Conservation (phyloP, 768 basidiomycete species). For the Tricholomella constricta region DNA sequence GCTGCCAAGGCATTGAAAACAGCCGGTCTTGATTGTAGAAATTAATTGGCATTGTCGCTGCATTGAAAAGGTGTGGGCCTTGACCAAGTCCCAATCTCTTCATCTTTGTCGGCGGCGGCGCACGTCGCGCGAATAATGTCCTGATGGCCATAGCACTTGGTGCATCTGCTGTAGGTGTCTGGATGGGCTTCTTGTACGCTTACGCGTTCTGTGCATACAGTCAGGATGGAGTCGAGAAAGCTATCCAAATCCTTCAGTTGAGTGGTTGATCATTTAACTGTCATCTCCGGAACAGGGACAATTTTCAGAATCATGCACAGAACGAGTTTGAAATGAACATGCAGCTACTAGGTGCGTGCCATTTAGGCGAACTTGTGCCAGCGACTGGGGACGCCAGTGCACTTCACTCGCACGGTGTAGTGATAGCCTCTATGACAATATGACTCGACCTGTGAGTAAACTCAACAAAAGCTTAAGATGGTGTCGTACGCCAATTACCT, state of each 20-base stretch:
- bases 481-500: no score
- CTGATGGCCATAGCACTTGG: conserved; percentile 81
- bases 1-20: conserved; percentile 48
- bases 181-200: conserved; percentile 83
- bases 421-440: conserved; percentile 33
- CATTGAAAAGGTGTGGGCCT: conserved; percentile 54
- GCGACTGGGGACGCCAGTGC: conserved; percentile 79
- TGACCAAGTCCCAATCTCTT: conserved; percentile 70
- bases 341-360: conserved; percentile 83
- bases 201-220: conserved; percentile 91
- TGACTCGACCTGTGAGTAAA: conserved; percentile 32
- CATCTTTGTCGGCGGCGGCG: conserved; percentile 76
- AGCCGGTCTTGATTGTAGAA: conserved; percentile 72
- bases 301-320: conserved; percentile 36
- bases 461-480: no score
- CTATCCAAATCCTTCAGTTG: conserved; percentile 74
- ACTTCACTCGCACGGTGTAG: conserved; percentile 28
- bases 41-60: conserved; percentile 64
- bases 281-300: not conserved
- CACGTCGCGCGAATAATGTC: conserved; percentile 79
- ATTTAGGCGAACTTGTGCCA: conserved; percentile 74
- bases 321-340: conserved; percentile 98
- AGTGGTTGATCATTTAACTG: conserved; percentile 22
- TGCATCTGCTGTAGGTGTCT: conserved; percentile 68
- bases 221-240: conserved; percentile 82